Percentiles rank a stretch among this genome's conserved stretches.
Evolutionary conservation across 805 yeast species (phyloP).

Genomic region (Lipomyces orientalis): DNA sequence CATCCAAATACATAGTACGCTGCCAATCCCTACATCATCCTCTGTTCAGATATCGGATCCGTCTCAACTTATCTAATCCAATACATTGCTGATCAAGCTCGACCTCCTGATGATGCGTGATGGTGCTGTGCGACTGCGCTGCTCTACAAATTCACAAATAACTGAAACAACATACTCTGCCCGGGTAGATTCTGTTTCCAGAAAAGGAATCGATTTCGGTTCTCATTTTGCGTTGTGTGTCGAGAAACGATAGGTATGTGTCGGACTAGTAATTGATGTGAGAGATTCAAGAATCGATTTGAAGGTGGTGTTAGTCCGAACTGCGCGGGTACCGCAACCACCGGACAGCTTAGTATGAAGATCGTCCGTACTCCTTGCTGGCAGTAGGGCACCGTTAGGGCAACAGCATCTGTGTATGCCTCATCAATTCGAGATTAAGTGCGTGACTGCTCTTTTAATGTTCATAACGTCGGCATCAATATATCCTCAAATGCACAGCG

Average conservation of each 20-base stretch:
- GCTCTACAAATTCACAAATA: background rate
- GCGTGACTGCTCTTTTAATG: background rate
- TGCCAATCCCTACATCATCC: background rate
- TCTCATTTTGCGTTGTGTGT: conserved; percentile 69
- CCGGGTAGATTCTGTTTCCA: conserved; percentile 99
- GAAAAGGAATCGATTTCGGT: conserved; percentile 99
- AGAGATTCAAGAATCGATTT: background rate
- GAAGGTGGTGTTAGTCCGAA: background rate
- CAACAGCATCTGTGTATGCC: background rate
- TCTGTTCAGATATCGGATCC: background rate
- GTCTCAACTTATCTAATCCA: background rate
- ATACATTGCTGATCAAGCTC: background rate
- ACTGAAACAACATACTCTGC: conserved; percentile 60
- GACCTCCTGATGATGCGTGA: background rate
- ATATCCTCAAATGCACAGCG: background rate
- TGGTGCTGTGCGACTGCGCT: background rate
- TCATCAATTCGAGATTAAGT: background rate
- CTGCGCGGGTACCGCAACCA: background rate
- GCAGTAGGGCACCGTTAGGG: background rate
- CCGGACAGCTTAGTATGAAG: background rate
- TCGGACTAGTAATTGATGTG: background rate
- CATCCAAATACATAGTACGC: background rate
- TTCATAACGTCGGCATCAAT: background rate
- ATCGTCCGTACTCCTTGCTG: background rate
- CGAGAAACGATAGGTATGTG: conserved; percentile 10